phyloP scores from a whole-genome alignment of 768 basidiomycete species.

The Cyclocybe aegerita region DNA sequence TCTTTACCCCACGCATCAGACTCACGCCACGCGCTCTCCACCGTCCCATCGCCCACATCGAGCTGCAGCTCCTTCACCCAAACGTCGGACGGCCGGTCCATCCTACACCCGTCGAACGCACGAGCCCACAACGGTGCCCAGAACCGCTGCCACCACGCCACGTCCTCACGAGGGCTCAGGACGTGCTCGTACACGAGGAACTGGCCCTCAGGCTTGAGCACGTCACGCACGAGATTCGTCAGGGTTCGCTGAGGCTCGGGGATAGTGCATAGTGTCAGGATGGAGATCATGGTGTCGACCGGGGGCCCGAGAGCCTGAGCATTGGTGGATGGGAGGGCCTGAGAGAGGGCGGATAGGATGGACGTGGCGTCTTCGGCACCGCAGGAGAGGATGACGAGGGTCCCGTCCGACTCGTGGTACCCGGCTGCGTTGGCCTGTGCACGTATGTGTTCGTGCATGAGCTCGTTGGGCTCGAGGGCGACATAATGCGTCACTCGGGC shows the following conservation, averaged over 20 bases:
- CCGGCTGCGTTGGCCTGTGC: conserved; percentile 46
- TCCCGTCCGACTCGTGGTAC: conserved; percentile 48
- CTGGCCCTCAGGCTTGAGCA: conserved; percentile 63
- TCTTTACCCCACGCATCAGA: conserved; percentile 31
- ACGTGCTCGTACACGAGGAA: conserved; percentile 75
- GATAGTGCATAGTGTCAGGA: conserved; percentile 69
- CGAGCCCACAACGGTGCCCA: conserved; percentile 70
- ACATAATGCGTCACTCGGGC: conserved; percentile 59
- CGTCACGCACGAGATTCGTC: conserved; percentile 39
- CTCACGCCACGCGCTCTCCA: conserved; percentile 34
- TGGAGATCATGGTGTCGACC: conserved; percentile 62
- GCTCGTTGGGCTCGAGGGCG: conserved; percentile 67
- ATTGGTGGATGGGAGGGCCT: conserved; percentile 19
- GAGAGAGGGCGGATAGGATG: conserved; percentile 37
- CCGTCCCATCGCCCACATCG: conserved; percentile 38
- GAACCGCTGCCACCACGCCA: conserved; percentile 70
- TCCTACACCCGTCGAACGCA: conserved; percentile 59
- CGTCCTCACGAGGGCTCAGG: conserved; percentile 45
- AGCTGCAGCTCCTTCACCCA: conserved; percentile 39
- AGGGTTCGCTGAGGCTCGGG: conserved; percentile 53
- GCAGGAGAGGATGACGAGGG: conserved; percentile 55
- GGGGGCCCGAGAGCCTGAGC: background rate
- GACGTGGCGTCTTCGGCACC: conserved; percentile 57
- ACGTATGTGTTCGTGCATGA: conserved; percentile 63
- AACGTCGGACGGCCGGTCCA: conserved; percentile 55